Base-by-base conservation (phyloP, 2,329 filamentous ascomycete species). In the Aspergillus ochraceoroseus region DNA sequence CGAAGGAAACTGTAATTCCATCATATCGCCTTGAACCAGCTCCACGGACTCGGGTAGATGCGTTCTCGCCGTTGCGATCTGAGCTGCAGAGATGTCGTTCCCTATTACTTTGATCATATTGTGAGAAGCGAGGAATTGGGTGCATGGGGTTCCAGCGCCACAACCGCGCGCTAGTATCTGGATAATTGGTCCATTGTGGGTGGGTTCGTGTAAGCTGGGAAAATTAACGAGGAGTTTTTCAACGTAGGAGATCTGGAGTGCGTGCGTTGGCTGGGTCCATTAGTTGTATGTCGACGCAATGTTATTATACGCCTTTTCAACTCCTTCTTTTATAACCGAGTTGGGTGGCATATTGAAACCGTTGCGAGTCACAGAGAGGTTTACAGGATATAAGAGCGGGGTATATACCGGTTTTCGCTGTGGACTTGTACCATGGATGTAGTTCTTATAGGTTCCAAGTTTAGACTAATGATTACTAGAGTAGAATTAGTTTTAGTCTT, bases 21-120 rank as follows among this genome's bases (percentile, higher is more conserved):
- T 57, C 70, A 73, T 73, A 38, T 73, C 70, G 2, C 64, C 67
- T 11, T 59, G 47, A 2, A 63, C 43, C 1, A 67, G 50, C 5
- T 43, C 41, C n/a, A 61, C 52, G 1, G 48, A 44, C 1, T 38
- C 17, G 3, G 52, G 43, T 2, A 64, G 52, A 3, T 51, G 49
- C 8, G 45, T 12, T 27, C 33, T 47, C 1, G 66, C 67, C 2
- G 68, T 49, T 3, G 55, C 48, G 26, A 72, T 57, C 2, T 25
- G 9, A 38, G 26, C 41, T 72, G 68, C 0, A 55, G 68, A 71
- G 25, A 72, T 62, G 42, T 73, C 69, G 35, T 70, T 70, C 12
- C 60, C 69, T 0, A 58, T 66, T 5, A 72, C 57, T 2, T 45
- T 49, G 11, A 62, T 40, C 5, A 18, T 13, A 2, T 14, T 31